Base-by-base conservation (phyloP, 140 eudicot genomes). In the Flaveria floridana region DNA sequence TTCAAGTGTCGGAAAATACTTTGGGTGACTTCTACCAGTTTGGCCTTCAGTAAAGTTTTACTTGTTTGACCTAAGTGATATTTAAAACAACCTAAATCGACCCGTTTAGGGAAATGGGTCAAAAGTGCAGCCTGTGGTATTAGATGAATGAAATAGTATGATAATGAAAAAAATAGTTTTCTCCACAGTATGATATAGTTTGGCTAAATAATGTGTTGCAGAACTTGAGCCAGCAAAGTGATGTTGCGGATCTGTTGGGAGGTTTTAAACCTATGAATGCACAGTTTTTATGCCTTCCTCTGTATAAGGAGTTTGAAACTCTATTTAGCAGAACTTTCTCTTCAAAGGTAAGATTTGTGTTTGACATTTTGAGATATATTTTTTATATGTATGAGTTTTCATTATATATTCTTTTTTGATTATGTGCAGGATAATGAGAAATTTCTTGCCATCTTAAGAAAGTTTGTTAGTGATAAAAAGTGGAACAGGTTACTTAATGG, bases 231-330 rank as follows among this genome's bases (percentile, higher is more conserved):
- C 41, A 34, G 87, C 98, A 93, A 83, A 93, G 98, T 84, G 98
- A 93, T 81, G 87, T 86, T 70, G 88, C 97, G 0, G 98, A 93
- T 73, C 41, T 34, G 41, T 34, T 34, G 41, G 98, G 98, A 50
- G 98, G 98, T 3, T 93, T 88, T 77, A 88, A 86, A 71, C 98
- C 98, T 16, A 74, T 82, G 81, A 85, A 85, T 88, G 84, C 96
- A 16, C 89, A 85, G 14, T 83, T 80, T 75, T 82, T 84, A 15
- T 90, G 96, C 79, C 57, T 80, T 79, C 94, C 96, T 65, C 92
- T 93, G 8, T 93, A 90, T 74, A 66, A 76, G 76, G 94, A 93
- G 79, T 90, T 93, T 84, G 86, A 83, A 77, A 70, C 61, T 55
- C 93, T 90, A 16, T 90, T 90, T 75, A 67, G 46, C 1, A 56